Conservation (phyloP, 441 rosid species). For the Erodium texanum region DNA sequence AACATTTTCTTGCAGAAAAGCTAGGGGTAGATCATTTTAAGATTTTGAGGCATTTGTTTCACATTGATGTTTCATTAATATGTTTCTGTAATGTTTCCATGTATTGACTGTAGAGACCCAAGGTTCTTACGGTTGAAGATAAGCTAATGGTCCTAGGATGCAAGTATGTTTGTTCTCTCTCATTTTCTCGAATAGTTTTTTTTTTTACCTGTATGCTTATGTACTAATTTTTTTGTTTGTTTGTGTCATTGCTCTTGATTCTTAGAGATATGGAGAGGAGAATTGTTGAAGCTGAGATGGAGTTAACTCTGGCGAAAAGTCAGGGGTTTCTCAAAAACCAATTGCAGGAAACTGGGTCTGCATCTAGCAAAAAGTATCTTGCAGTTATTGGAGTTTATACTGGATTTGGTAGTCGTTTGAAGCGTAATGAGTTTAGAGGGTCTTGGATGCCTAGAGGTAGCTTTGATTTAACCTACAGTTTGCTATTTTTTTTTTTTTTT, state of each 20-base stretch:
- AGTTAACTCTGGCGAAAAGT: conserved; percentile 82
- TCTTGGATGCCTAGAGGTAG: conserved; percentile 93
- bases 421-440: conserved; percentile 67
- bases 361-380: conserved; percentile 50
- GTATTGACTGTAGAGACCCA: conserved; percentile 61
- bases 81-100: conserved; percentile 16
- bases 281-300: conserved; percentile 88
- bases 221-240: neutral
- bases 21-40: neutral
- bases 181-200: conserved; percentile 3
- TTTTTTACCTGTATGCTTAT: conserved; percentile 6
- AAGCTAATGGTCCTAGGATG: conserved; percentile 76
- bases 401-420: conserved; percentile 82
- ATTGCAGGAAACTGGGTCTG: conserved; percentile 34
- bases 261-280: conserved; percentile 79
- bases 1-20: neutral
- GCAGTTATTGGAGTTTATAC: conserved; percentile 90
- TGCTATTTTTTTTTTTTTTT: neutral
- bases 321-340: conserved; percentile 66
- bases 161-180: conserved; percentile 49
- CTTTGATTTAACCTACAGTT: conserved; percentile 7
- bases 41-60: neutral
- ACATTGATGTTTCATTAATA: neutral
- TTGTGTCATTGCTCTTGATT: conserved; percentile 13
- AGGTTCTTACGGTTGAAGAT: conserved; percentile 84